Conservation (phyloP, 768 basidiomycete species). For the Termitomyces heimii region DNA sequence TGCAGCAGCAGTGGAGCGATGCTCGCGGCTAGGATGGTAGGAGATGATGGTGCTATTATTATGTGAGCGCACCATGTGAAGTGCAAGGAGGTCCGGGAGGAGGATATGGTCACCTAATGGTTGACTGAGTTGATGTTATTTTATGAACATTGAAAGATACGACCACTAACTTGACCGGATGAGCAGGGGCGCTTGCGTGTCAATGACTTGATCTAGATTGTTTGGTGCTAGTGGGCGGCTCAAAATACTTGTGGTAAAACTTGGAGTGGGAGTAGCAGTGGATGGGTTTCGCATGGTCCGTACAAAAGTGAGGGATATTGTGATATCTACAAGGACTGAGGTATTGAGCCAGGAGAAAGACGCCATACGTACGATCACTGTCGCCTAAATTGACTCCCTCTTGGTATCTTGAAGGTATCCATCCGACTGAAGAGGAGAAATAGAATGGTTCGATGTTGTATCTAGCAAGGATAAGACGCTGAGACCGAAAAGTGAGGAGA, state of each 20-base stretch:
- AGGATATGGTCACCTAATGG: slow-evolving; percentile 26
- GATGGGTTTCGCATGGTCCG: slow-evolving; percentile 29
- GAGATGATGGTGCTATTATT: slow-evolving; percentile 36
- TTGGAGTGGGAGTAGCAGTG: slow-evolving; percentile 16
- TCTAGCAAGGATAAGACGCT: slow-evolving; percentile 13
- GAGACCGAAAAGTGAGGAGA: not conserved
- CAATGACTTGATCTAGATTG: slow-evolving; percentile 32
- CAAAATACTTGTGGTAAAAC: slow-evolving; percentile 9
- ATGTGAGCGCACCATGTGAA: slow-evolving; percentile 46
- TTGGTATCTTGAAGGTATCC: slow-evolving; percentile 56
- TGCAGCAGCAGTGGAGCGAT: slow-evolving; percentile 28
- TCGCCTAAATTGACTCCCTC: slow-evolving; percentile 28
- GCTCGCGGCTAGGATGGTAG: slow-evolving; percentile 30
- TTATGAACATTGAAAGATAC: not conserved
- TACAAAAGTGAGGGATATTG: slow-evolving; percentile 48
- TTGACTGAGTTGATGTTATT: not conserved
- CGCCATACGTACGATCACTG: slow-evolving; percentile 32
- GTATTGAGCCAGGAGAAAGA: not conserved
- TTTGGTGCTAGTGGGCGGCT: not conserved
- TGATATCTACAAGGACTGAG: slow-evolving; percentile 39
- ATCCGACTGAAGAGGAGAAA: slow-evolving; percentile 55
- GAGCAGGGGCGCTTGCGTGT: slow-evolving; percentile 45
- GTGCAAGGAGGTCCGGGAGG: slow-evolving; percentile 42
- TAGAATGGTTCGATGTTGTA: slow-evolving; percentile 60
- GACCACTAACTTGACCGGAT: slow-evolving; percentile 29